phyloP scores from a whole-genome alignment of 2,329 filamentous ascomycete genomes.

The Fusarium multiceps region DNA sequence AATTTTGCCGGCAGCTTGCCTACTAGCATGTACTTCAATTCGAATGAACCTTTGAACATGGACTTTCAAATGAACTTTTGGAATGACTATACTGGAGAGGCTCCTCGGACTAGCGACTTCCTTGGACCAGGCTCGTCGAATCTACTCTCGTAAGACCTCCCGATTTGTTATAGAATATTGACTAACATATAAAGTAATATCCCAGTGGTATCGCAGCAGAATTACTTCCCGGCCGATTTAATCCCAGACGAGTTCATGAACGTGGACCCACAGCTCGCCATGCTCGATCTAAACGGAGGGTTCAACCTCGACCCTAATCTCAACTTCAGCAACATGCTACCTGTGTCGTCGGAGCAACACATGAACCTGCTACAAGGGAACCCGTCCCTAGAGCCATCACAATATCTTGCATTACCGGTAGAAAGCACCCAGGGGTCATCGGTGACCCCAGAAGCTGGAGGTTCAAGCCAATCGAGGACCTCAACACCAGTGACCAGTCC shows the following conservation, averaged over 20 bases:
- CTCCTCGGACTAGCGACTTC: background rate
- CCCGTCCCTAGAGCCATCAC: accelerated
- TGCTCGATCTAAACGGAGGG: background rate
- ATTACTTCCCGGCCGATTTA: background rate
- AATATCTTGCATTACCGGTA: background rate
- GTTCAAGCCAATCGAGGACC: background rate
- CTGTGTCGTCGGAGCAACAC: background rate
- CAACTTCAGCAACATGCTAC: background rate
- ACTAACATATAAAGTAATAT: background rate
- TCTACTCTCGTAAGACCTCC: background rate
- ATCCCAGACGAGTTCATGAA: background rate
- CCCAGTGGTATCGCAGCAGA: background rate
- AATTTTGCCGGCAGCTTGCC: accelerated
- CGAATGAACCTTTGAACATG: accelerated
- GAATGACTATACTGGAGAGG: background rate
- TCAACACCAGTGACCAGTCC: background rate
- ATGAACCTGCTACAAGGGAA: accelerated
- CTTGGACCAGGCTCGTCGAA: background rate
- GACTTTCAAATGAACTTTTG: background rate
- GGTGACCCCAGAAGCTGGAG: background rate
- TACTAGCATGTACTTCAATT: accelerated
- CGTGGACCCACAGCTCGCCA: background rate
- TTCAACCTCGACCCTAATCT: background rate
- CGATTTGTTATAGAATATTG: accelerated
- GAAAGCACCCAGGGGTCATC: background rate